Evolutionary conservation across 2,329 filamentous ascomycete species (phyloP), one percentile per base, ranked within the genome.

Genomic region (Ambrosiella xylebori): DNA sequence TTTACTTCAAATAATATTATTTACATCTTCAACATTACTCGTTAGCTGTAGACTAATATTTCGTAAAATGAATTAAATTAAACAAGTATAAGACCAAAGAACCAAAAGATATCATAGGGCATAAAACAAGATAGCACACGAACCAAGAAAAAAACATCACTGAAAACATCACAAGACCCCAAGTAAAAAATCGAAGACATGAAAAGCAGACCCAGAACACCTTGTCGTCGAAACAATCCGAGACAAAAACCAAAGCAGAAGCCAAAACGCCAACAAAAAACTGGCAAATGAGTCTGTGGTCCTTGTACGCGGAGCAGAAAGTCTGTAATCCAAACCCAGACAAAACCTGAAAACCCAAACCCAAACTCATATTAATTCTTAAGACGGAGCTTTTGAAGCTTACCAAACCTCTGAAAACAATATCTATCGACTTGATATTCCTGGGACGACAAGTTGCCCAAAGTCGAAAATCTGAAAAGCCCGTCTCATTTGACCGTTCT

Each of bases 111-210:
- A n/a, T 35, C 17, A 41, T 37, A 47, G 17, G 38, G 37, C 37
- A 17, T 9, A 41, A 38, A 36, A 35, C 4, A 15, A 56, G 35
- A 13, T 56, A 45, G 54, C n/a, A 9, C 37, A 45, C 36, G 17
- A 60, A 52, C n/a, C 57, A 53, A 59, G 19, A 47, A 47, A 44
- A 39, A 38, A 47, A 53, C 27, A 27, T 39, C 15, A 47, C 39
- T 17, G 49, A 52, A 37, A 17, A 41, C n/a, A 27, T n/a, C 41
- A 19, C 19, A 13, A 37, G 27, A 27, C 27, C 27, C 27, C 27
- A 37, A 41, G 36, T 39, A 41, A 44, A 54, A 17, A 45, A 36
- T 40, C 56, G 51, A 53, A 47, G 15, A 38, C 19, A 47, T 27
- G 41, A 58, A 58, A 36, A n/a, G 39, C 35, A 15, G 37, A 27